Base-by-base conservation (phyloP, 2,329 filamentous ascomycete genomes). In the Cercospora canescens region DNA sequence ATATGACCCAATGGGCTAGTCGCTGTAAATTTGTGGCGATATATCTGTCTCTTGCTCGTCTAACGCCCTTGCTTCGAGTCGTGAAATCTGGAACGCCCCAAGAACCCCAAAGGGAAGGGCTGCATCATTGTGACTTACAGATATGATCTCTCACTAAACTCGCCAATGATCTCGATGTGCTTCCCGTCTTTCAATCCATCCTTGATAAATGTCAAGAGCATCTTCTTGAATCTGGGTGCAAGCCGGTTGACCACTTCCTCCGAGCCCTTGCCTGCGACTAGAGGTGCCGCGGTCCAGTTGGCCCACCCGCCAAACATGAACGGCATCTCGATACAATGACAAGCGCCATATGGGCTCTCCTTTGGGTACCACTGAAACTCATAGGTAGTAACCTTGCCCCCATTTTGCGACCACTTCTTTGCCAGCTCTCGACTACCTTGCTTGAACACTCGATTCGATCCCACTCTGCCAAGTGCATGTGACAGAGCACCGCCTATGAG, bases 261-360 rank as follows among this genome's bases (percentile, higher is more conserved):
- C 12, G 52, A 63, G 12, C 37, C 30, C 9, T 41, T 57, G 21
- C 26, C 30, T 2, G 52, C 54, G 12, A 63, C n/a, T 28, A 63
- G 18, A 6, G 61, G 61, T 11, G 61, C 52, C 3, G 24, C 39
- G 8, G 21, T 26, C 61, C 61, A 63, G 5, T 34, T 48, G 5
- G 54, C 52, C 39, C 55, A 56, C 4, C 28, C 55, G 4, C 61
- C 61, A 24, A 63, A 58, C 16, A 58, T 57, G 37, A 63, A 48
- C n/a, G 52, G 61, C 34, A 58, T 37, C 39, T 63, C 61, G 21
- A 63, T 59, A 28, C 54, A 63, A 50, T 63, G 61, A 12, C 54
- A 56, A 18, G 61, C 61, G 7, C 61, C 50, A 3, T 45, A 59
- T 9, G 39, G 52, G 21, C 52, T 57, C 3, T 54, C 61, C 56